Conservation (phyloP, 2,329 filamentous ascomycete genomes). For the Aspergillus ibericus region DNA sequence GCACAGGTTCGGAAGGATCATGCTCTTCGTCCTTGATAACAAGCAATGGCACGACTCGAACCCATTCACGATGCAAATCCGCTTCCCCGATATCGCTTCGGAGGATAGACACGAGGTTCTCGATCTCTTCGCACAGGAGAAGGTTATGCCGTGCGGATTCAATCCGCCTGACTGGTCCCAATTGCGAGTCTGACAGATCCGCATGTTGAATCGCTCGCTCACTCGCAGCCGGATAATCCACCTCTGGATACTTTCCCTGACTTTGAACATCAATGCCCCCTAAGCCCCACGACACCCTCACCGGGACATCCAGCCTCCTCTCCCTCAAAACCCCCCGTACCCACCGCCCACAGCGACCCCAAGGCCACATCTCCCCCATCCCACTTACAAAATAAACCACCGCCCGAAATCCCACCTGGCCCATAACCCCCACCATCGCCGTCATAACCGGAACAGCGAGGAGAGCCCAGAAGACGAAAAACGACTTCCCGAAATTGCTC, state of each 20-base stretch:
- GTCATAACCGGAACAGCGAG: constrained; percentile 57
- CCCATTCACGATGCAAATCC: background rate
- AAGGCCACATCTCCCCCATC: background rate
- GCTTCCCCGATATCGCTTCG: background rate
- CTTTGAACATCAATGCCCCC: background rate
- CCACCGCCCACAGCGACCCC: background rate
- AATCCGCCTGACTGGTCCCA: background rate
- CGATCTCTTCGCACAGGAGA: background rate
- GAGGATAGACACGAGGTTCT: background rate
- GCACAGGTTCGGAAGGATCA: background rate
- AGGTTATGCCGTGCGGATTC: background rate
- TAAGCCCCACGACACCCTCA: background rate
- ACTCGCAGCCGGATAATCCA: background rate
- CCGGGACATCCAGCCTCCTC: background rate
- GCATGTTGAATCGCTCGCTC: background rate
- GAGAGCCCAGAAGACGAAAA: constrained; percentile 59
- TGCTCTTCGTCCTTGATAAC: background rate
- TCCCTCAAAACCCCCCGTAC: background rate
- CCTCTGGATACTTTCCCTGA: background rate
- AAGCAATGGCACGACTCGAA: background rate
- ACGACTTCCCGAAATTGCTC: constrained; percentile 54
- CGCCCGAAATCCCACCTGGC: background rate
- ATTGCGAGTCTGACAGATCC: too few species aligned
- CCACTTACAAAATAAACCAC: background rate
- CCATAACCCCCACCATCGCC: background rate